Conservation (phyloP, 164 flowering plant genomes). For the Cinnamomum chago region DNA sequence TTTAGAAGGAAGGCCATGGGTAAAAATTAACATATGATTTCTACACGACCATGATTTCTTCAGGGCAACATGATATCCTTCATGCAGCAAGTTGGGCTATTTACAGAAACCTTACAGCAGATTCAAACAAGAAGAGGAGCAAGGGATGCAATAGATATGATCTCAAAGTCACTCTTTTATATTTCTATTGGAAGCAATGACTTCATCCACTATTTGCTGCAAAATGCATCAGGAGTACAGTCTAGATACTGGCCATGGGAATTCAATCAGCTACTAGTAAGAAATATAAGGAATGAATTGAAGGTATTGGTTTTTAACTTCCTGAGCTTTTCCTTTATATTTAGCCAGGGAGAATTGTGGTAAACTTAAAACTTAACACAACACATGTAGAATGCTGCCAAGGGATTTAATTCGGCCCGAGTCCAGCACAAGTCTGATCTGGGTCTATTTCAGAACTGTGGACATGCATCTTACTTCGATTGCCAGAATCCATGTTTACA, state of each 20-base stretch:
- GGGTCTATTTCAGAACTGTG: too few relatives aligned
- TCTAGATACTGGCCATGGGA: conserved; percentile 70
- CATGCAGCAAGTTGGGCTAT: conserved; percentile 78
- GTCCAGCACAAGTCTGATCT: too few relatives aligned
- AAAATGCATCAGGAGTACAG: conserved; percentile 63
- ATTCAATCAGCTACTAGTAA: conserved; percentile 67
- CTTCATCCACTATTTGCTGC: conserved; percentile 81
- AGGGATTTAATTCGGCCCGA: too few relatives aligned
- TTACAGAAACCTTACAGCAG: conserved; percentile 68
- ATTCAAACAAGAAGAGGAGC: conserved; percentile 62
- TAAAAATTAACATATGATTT: too few relatives aligned
- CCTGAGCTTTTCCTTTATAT: background rate
- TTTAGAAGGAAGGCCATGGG: too few relatives aligned
- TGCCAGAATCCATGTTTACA: too few relatives aligned
- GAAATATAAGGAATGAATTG: conserved; percentile 51
- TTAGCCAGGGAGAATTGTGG: too few relatives aligned
- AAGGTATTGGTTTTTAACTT: conserved; percentile 36
- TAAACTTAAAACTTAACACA: too few relatives aligned
- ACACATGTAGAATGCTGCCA: too few relatives aligned
- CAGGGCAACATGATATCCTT: conserved; percentile 84
- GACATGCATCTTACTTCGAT: too few relatives aligned
- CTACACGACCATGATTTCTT: background rate
- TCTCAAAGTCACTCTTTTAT: conserved; percentile 67
- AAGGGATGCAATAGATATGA: conserved; percentile 41
- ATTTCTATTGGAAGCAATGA: conserved; percentile 85